Base-by-base conservation (phyloP, 225 moss, liverwort and hornwort species). In the Anthoceros angustus region DNA sequence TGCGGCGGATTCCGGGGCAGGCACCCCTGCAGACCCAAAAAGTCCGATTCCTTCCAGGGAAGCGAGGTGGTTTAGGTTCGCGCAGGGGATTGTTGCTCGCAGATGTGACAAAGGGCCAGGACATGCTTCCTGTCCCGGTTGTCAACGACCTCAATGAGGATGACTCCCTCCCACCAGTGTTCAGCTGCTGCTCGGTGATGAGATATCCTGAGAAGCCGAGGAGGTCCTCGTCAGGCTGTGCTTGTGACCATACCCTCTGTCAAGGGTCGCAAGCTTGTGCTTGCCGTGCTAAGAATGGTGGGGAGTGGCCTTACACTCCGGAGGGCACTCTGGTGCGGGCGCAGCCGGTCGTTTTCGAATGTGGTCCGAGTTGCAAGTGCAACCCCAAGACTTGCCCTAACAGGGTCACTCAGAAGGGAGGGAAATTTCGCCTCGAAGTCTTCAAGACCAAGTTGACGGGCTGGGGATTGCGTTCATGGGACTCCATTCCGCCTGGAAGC, bases 391-490 rank as follows among this genome's bases (percentile, higher is more conserved):
- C 74, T 14, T 98, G 95, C 60, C 75, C 66, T 63, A 98, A 83
- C 65, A 75, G 86, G 18, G 88, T 89, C 38, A 79, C 79, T 60
- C 95, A 98, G 61, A 83, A 75, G 26, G 95, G 95, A 1, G 15
- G 92, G 5, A 78, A 83, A 3, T 81, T 82, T 69, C 73, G 83
- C 11, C 65, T 98, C 0, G 91, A 98, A 76, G 74, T 98, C 14
- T 98, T 98, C 70, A 92, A 86, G 72, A 89, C 95, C 0, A 45
- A 74, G 41, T 71, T 72, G 48, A 92, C 81, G 65, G 95, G 95
- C 8, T 98, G 95, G 95, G 95, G 92, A 4, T 86, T 98, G 4
- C 70, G 95, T 50, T 89, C 87, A 18, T 83, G 82, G 70, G 76
- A 80, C 65, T 86, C 87, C 48, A 98, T 98, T 18, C 85, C 89